Percentiles rank a stretch among this genome's conserved stretches.
These are phyloP conservation scores for Leonotis leonurus DNA, from an alignment of 257 asterid genomes.

Conservation along the genomic window DNA sequence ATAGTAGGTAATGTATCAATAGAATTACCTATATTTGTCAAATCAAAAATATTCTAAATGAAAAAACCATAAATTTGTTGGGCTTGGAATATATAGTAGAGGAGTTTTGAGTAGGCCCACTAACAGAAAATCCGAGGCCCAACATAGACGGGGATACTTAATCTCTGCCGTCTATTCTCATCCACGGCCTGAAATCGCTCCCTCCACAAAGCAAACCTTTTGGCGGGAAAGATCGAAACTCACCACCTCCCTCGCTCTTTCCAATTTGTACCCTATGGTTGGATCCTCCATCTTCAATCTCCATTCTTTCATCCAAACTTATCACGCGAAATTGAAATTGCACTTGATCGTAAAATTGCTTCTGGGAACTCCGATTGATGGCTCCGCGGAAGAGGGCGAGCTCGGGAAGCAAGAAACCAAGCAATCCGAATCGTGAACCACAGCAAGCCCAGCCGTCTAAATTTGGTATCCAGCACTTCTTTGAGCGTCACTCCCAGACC, in stretches of 20 bases:
- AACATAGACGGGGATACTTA: neutral
- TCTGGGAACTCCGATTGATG: slow-evolving; percentile 31
- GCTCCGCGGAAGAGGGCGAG: slow-evolving; percentile 66
- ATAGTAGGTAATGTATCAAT: too few species aligned
- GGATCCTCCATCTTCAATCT: neutral
- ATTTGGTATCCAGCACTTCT: slow-evolving; percentile 91
- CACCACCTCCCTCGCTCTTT: neutral
- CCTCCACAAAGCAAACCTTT: slow-evolving; percentile 19
- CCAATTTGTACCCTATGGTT: neutral
- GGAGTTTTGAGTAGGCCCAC: neutral
- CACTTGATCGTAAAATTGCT: neutral
- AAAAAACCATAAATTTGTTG: neutral
- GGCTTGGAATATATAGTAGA: too few species aligned
- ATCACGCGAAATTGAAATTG: neutral
- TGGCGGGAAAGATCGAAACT: slow-evolving; percentile 27
- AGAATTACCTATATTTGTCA: too few species aligned
- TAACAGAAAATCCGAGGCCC: slow-evolving; percentile 7
- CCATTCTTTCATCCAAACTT: neutral
- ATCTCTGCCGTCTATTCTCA: slow-evolving; percentile 19
- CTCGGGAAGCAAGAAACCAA: slow-evolving; percentile 58
- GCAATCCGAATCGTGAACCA: slow-evolving; percentile 29
- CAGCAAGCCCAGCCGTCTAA: slow-evolving; percentile 69
- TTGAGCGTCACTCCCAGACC: slow-evolving; percentile 70
- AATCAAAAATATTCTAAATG: too few species aligned
- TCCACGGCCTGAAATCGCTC: slow-evolving; percentile 21